A percentile compares a stretch with the other conserved stretches of the same genome.
Conservation (phyloP, 805 yeast species). For the Starmerella vaccinii region DNA sequence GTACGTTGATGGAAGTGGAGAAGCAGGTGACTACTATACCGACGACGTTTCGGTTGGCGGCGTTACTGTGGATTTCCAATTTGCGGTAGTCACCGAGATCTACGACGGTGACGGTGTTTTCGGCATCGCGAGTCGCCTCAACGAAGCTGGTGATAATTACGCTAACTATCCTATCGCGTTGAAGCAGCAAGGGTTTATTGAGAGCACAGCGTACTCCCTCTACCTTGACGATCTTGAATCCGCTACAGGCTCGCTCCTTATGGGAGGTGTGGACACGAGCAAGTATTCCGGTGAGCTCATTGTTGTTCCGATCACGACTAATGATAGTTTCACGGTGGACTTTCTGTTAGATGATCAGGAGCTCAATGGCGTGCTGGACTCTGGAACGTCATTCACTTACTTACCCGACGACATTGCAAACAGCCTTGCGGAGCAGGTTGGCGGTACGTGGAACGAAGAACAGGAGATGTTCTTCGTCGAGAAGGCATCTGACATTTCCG, state of each 20-base stretch:
- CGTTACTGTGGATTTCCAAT: conserved; percentile 30
- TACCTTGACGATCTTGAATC: conserved; percentile 27
- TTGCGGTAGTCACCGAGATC: background rate
- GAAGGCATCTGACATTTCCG: conserved; percentile 10
- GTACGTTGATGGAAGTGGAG: conserved; percentile 24
- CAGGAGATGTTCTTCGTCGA: conserved; percentile 31
- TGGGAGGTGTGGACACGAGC: conserved; percentile 37
- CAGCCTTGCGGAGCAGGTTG: conserved; percentile 9
- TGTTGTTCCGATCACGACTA: conserved; percentile 25
- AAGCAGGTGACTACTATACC: conserved; percentile 47
- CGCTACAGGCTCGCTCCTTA: conserved; percentile 30
- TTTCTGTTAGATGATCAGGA: conserved; percentile 11
- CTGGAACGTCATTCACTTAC: conserved; percentile 41
- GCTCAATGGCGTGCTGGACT: conserved; percentile 33
- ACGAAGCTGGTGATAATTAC: conserved; percentile 26
- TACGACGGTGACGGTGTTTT: background rate
- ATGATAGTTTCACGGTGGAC: conserved; percentile 8
- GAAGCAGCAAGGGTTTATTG: conserved; percentile 33
- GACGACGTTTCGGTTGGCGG: conserved; percentile 50
- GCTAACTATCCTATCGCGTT: conserved; percentile 25
- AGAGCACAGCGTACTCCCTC: conserved; percentile 36
- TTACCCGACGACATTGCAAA: conserved; percentile 30
- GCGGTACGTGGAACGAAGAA: conserved; percentile 3
- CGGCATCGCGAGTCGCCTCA: conserved; percentile 25
- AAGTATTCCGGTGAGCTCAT: conserved; percentile 34